A percentile compares a stretch with the other conserved stretches of the same genome.
Evolutionary conservation across 495 filamentous ascomycete species (phyloP).

Genomic region (Penicillium paradoxum): DNA sequence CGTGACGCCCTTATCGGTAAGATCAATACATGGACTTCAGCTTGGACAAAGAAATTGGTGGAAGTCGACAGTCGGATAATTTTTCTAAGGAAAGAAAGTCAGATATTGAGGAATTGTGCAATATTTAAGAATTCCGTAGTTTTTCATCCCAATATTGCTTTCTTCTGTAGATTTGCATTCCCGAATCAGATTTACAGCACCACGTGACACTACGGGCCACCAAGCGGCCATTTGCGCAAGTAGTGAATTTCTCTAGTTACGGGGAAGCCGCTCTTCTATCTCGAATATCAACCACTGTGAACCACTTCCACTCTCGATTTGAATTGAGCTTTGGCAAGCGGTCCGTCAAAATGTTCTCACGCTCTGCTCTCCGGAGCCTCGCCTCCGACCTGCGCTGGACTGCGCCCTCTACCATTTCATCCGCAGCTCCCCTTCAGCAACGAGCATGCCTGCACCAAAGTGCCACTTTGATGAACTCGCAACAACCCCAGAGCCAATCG

Average conservation of each 20-base stretch:
- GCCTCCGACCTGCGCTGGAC: conserved; percentile 34
- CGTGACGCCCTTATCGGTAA: conserved; percentile 27
- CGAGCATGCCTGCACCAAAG: conserved; percentile 27
- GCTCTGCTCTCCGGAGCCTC: conserved; percentile 33
- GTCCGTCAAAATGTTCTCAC: conserved; percentile 36
- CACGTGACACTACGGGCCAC: conserved; percentile 32
- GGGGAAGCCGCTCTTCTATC: conserved; percentile 12
- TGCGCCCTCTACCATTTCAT: conserved; percentile 28
- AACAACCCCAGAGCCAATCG: conserved; percentile 18
- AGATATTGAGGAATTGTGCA: not conserved
- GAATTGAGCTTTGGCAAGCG: conserved; percentile 6
- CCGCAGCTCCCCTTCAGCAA: conserved; percentile 36
- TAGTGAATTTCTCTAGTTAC: conserved; percentile 32
- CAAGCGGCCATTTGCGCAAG: conserved; percentile 23
- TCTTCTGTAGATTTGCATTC: not conserved
- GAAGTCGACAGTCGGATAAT: not conserved
- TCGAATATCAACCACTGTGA: conserved; percentile 7
- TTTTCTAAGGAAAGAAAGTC: too few relatives aligned
- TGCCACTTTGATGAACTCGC: conserved; percentile 17
- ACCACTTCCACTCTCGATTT: conserved; percentile 15
- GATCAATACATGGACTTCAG: conserved; percentile 2
- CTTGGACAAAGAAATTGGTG: not conserved
- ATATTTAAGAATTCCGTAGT: too few relatives aligned
- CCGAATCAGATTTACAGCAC: not conserved
- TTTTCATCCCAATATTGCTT: not conserved